A percentile compares a stretch with the other conserved stretches of the same genome.
phyloP scores from a whole-genome alignment of 2,329 filamentous ascomycete species.

The Aureobasidium pullulans region DNA sequence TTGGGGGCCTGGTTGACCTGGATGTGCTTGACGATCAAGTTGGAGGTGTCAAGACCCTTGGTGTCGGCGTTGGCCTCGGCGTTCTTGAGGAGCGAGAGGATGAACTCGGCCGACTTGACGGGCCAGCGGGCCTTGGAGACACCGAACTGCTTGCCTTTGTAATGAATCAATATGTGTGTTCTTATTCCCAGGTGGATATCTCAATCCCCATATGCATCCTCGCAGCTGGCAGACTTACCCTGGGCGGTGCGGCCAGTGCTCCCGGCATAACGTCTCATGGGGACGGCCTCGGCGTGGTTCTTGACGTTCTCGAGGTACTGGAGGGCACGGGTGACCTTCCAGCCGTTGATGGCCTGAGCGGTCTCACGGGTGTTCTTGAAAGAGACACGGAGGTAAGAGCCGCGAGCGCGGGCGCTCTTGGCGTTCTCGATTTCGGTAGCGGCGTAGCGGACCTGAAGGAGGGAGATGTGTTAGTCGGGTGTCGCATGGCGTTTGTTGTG shows the following conservation, averaged over 20 bases:
- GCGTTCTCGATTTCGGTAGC: conserved; percentile 76
- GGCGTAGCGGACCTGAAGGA: conserved; percentile 82
- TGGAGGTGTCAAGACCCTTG: conserved; percentile 95
- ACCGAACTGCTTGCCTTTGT: conserved; percentile 92
- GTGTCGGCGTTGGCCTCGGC: conserved; percentile 94
- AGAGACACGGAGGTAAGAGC: conserved; percentile 96
- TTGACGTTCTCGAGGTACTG: conserved; percentile 98
- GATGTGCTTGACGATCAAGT: conserved; percentile 99
- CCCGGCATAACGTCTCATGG: conserved; percentile 96
- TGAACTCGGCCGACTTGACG: conserved; percentile 97
- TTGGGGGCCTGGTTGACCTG: conserved; percentile 99
- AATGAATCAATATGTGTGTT: conserved; percentile 27
- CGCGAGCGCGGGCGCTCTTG: conserved; percentile 96
- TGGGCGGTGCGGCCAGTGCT: conserved; percentile 93
- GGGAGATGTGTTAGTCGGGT: neutral
- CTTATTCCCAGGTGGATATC: conserved; percentile 11
- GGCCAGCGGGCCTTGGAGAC: conserved; percentile 98
- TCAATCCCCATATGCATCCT: conserved; percentile 28
- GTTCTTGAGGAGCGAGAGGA: conserved; percentile 95
- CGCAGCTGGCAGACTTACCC: conserved; percentile 61
- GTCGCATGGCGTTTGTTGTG: neutral
- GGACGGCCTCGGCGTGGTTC: conserved; percentile 94
- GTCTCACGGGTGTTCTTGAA: conserved; percentile 99
- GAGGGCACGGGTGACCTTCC: conserved; percentile 92
- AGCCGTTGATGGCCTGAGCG: conserved; percentile 98